phyloP scores from a whole-genome alignment of 2,329 filamentous ascomycete species.

The Byssothecium circinans region DNA sequence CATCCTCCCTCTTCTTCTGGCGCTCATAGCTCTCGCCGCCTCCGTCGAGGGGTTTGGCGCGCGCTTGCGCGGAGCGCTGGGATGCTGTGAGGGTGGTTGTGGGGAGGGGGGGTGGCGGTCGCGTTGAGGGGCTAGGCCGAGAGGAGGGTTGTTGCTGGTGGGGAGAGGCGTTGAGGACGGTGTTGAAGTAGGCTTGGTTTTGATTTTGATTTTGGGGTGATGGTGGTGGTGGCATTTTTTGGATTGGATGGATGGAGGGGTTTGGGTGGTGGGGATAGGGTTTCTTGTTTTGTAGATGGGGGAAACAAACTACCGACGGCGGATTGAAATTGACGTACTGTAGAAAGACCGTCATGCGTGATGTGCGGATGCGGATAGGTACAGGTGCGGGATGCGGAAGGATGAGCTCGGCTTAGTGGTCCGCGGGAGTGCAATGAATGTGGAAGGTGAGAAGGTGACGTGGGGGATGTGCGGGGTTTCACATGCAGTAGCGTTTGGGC shows the following conservation, averaged over 20 bases:
- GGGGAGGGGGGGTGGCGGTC: not conserved
- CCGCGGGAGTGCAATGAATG: conserved; percentile 21
- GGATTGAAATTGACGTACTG: no score
- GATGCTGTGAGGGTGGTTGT: conserved; percentile 17
- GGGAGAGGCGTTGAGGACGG: conserved; percentile 6
- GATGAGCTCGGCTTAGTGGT: conserved; percentile 3
- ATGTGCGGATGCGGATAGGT: no score
- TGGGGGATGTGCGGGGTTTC: conserved; percentile 7
- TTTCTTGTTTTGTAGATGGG: not conserved
- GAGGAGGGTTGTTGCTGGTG: not conserved
- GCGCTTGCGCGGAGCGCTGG: conserved; percentile 33
- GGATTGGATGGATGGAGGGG: not conserved
- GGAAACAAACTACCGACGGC: no score
- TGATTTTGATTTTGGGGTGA: not conserved
- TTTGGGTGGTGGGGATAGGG: conserved; percentile 1
- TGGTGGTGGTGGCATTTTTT: conserved; percentile 6
- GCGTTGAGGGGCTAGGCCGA: not conserved
- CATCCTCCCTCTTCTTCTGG: conserved; percentile 32
- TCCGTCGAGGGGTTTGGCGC: conserved; percentile 16
- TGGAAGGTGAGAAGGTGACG: conserved; percentile 21
- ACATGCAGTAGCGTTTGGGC: no score
- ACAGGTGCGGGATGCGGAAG: no score
- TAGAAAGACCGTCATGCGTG: no score
- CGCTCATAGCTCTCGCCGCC: conserved; percentile 29
- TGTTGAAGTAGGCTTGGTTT: conserved; percentile 10